phyloP scores from a whole-genome alignment of 192 early-diverging fungal genomes.

The Coemansia umbellata region DNA sequence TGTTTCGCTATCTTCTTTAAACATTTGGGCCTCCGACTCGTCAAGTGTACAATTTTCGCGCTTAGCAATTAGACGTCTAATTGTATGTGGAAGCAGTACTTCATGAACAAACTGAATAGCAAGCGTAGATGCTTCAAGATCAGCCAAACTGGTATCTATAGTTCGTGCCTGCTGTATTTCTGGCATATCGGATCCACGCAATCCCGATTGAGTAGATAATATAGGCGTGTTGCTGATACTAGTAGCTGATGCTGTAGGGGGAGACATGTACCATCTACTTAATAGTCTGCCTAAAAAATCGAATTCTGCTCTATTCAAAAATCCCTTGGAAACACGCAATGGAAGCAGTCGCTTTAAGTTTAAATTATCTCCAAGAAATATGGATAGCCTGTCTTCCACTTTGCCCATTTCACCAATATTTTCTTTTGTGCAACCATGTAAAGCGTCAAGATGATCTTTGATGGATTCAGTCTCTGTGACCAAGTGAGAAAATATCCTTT shows the following conservation, averaged over 20 bases:
- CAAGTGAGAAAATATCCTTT: conserved; percentile 9
- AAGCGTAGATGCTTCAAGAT: conserved; percentile 2
- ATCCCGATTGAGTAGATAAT: too few species aligned
- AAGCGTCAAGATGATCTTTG: conserved; percentile 15
- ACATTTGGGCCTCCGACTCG: conserved; percentile 35
- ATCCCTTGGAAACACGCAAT: conserved; percentile 20
- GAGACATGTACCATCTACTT: conserved; percentile 27
- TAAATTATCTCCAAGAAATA: conserved; percentile 29
- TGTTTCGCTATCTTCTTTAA: conserved; percentile 10
- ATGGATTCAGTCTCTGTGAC: conserved; percentile 15
- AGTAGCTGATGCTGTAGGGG: conserved; percentile 6
- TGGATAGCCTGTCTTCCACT: conserved; percentile 20
- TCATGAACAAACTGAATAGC: conserved; percentile 41
- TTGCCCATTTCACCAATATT: conserved; percentile 6
- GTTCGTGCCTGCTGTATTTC: not conserved
- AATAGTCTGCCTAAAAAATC: conserved; percentile 43
- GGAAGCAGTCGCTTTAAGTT: conserved; percentile 21
- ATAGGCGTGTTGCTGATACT: not conserved
- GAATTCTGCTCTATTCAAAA: conserved; percentile 42
- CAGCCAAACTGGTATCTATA: not conserved
- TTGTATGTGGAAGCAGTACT: conserved; percentile 43
- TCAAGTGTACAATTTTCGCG: conserved; percentile 34
- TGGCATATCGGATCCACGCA: too few species aligned
- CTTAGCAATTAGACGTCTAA: conserved; percentile 30
- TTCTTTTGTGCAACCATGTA: conserved; percentile 30